phyloP scores from a whole-genome alignment of 2,329 filamentous ascomycete genomes.

The Kalaharituber pfeilii region DNA sequence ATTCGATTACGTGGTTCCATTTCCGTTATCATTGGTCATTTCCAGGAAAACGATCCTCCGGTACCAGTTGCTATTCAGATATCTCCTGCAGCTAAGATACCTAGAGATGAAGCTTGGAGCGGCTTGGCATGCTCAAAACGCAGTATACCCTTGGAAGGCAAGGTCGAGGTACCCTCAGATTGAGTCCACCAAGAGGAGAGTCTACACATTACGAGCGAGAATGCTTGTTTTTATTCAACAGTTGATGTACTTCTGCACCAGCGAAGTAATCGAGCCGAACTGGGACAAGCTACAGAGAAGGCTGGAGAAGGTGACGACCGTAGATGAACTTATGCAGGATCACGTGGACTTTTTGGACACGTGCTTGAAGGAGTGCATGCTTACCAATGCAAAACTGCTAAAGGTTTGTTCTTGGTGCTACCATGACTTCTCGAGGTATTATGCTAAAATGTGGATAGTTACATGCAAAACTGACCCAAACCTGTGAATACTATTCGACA shows the following conservation, averaged over 20 bases:
- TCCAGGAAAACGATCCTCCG: constrained; percentile 92
- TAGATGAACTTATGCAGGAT: constrained; percentile 96
- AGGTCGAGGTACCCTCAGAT: constrained; percentile 54
- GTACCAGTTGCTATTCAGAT: constrained; percentile 90
- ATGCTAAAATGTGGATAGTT: constrained; percentile 17
- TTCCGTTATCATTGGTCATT: constrained; percentile 87
- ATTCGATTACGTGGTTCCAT: constrained; percentile 85
- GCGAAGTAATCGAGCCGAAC: constrained; percentile 94
- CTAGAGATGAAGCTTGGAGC: constrained; percentile 72
- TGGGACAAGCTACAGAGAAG: constrained; percentile 54
- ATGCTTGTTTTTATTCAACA: constrained; percentile 98
- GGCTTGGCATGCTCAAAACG: constrained; percentile 81
- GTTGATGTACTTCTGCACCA: constrained; percentile 87
- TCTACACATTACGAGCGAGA: constrained; percentile 76
- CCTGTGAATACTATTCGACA: constrained; percentile 81
- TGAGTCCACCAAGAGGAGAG: constrained; percentile 81
- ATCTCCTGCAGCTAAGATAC: constrained; percentile 74
- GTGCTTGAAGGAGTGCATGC: constrained; percentile 96
- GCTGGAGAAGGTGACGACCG: constrained; percentile 47
- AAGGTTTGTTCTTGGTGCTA: constrained; percentile 42
- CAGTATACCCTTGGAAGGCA: constrained; percentile 65
- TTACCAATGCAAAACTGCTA: constrained; percentile 87
- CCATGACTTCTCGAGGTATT: background rate
- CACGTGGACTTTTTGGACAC: constrained; percentile 97
- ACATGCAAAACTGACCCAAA: constrained; percentile 91